These are phyloP conservation scores for Phytophthora foliorum DNA, from an alignment of 352 stramenopile species.

Conservation along the genomic window DNA sequence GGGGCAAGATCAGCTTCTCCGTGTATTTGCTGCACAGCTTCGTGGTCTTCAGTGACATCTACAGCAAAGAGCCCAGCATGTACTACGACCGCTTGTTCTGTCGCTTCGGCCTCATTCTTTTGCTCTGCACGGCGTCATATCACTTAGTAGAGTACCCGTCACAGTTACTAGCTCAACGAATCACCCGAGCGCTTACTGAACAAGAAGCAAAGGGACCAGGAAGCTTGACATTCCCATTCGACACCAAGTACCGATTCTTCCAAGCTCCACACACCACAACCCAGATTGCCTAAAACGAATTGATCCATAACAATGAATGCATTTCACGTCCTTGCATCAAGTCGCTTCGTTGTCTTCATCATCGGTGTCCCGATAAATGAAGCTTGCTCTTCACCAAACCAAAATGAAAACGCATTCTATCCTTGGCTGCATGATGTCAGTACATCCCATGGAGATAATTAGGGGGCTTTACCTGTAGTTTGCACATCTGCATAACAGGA, in stretches of 20 bases:
- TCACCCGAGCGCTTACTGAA: conserved; percentile 34
- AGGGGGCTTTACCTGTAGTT: not conserved
- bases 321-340: not conserved
- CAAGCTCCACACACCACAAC: conserved; percentile 12
- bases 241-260: conserved; percentile 23
- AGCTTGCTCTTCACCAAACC: not conserved
- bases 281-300: conserved; percentile 29
- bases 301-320: conserved; percentile 13
- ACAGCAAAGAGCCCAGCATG: conserved; percentile 26
- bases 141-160: conserved; percentile 59
- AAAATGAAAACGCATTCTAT: conserved; percentile 9
- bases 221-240: conserved; percentile 9
- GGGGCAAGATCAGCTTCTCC: conserved; percentile 62
- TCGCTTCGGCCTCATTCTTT: conserved; percentile 39
- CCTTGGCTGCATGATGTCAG: not conserved
- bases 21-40: conserved; percentile 68
- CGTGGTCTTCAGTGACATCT: conserved; percentile 46
- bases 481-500: not conserved
- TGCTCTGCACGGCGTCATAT: conserved; percentile 48
- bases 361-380: not conserved
- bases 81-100: conserved; percentile 49
- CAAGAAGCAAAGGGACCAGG: conserved; percentile 26
- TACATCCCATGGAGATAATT: conserved; percentile 25
- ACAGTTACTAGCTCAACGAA: conserved; percentile 46
- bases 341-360: not conserved